Evolutionary conservation across 192 early-diverging fungal genomes (phyloP).

Genomic region (Rhizophlyctis rosea): DNA sequence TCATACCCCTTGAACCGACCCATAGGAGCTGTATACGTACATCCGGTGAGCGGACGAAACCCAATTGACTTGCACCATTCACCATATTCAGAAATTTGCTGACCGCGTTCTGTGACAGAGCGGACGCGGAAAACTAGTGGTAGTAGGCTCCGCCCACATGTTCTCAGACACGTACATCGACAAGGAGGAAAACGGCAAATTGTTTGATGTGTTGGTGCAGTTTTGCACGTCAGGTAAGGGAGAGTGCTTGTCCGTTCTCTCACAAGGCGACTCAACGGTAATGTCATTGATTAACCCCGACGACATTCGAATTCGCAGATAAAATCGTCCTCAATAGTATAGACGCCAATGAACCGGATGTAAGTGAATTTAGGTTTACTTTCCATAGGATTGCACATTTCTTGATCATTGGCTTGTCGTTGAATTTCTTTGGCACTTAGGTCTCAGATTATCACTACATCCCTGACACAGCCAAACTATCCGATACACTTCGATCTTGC

Average conservation of each 20-base stretch:
- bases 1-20: slow-evolving; percentile 63
- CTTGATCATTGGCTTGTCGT: neutral
- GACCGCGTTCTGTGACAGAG: slow-evolving; percentile 26
- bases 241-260: no score
- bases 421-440: slow-evolving; percentile 13
- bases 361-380: no score
- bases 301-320: no score
- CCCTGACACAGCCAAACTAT: slow-evolving; percentile 47
- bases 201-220: slow-evolving; percentile 58
- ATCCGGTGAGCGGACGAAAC: slow-evolving; percentile 31
- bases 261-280: no score
- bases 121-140: slow-evolving; percentile 50
- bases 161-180: slow-evolving; percentile 62
- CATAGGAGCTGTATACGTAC: slow-evolving; percentile 48
- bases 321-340: slow-evolving; percentile 56
- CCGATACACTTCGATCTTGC: slow-evolving; percentile 50
- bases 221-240: slow-evolving; percentile 45
- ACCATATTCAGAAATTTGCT: no score
- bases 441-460: slow-evolving; percentile 64
- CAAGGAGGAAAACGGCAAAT: slow-evolving; percentile 60
- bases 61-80: neutral
- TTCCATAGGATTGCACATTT: neutral
- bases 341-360: slow-evolving; percentile 63
- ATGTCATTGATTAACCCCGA: no score
- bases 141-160: slow-evolving; percentile 52